Evolutionary conservation across 2,329 filamentous ascomycete species (phyloP), one percentile per base, ranked within the genome.

Genomic region (Onygenales sp.): DNA sequence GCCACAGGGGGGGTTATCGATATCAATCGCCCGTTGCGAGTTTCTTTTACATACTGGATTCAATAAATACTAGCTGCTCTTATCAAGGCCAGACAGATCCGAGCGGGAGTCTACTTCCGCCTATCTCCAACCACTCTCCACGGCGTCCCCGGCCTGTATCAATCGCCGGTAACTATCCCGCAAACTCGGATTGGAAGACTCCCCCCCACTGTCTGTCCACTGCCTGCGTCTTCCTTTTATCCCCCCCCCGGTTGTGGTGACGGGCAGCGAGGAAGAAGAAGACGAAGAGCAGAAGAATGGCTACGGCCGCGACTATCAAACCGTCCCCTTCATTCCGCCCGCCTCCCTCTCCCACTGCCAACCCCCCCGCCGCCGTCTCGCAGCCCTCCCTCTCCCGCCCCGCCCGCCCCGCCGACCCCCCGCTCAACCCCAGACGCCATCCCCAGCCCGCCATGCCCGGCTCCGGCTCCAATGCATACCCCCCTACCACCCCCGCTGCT

Each of bases 301-400:
- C 58, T 46, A 52, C 53, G 14, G 53, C 52, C 5, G 43, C 47
- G 32, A 48, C 47, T 38, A 41, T 51, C 42, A 57, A 53, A 42
- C n/a, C 47, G 8, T 54, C 54, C 11, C 42, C 38, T 14, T 41
- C 57, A 14, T 51, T 38, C 45, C 53, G 33, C 36, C 14, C 54
- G 2, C 52, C 44, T 7, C 32, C 38, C 11, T 39, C 47, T 43
- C 21, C 21, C 21, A 27, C 21, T 17, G 14, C 35, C 35, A 38
- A 7, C 35, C 35, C 35, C 11, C 35, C 35, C 35, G 7, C 35
- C 35, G 35, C 35, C 35, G 35, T 39, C 33, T 47, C 17, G 42
- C 45, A 46, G 41, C 36, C 21, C n/a, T 51, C 39, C 8, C 44
- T 32, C 21, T 38, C 17, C 47, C 49, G 46, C 41, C 31, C 52